A percentile compares a stretch with the other conserved stretches of the same genome.
Evolutionary conservation across 371 early-diverging fungal species (phyloP).

Genomic region (Funneliformis caledonium): DNA sequence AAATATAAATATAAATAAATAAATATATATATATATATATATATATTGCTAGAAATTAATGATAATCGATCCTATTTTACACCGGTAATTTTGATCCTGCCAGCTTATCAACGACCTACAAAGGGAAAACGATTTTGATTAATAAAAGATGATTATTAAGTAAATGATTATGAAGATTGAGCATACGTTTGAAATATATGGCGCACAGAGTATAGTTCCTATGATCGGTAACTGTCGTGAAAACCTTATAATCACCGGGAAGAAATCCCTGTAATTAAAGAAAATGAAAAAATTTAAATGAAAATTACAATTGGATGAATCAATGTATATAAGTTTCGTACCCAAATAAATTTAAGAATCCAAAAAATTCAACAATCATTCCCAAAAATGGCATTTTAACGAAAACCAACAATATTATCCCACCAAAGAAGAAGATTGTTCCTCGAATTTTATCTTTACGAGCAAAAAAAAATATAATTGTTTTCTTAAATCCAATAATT

Average conservation of each 20-base stretch:
- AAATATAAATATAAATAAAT: no score
- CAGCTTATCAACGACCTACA: conserved; percentile 29
- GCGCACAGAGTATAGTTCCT: conserved; percentile 78
- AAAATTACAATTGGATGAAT: background rate
- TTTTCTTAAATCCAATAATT: conserved; percentile 87
- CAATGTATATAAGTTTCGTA: conserved; percentile 40
- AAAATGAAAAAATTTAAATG: background rate
- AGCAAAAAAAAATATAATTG: conserved; percentile 87
- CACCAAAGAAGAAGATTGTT: conserved; percentile 88
- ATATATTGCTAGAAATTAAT: no score
- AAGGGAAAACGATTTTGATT: background rate
- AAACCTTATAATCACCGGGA: conserved; percentile 90
- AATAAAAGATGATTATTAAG: background rate
- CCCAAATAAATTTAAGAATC: conserved; percentile 97
- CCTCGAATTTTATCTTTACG: conserved; percentile 86
- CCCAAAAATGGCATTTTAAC: conserved; percentile 89
- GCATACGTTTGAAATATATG: conserved; percentile 75
- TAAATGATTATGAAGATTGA: background rate
- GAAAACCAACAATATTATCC: conserved; percentile 90
- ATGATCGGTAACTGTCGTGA: conserved; percentile 87
- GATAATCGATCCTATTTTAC: background rate
- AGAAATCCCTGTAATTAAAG: conserved; percentile 80
- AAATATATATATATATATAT: no score
- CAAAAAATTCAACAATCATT: conserved; percentile 89
- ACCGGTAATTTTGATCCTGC: conserved; percentile 37